Conservation (phyloP, 805 yeast genomes). For the Kodamaea sagamina region DNA sequence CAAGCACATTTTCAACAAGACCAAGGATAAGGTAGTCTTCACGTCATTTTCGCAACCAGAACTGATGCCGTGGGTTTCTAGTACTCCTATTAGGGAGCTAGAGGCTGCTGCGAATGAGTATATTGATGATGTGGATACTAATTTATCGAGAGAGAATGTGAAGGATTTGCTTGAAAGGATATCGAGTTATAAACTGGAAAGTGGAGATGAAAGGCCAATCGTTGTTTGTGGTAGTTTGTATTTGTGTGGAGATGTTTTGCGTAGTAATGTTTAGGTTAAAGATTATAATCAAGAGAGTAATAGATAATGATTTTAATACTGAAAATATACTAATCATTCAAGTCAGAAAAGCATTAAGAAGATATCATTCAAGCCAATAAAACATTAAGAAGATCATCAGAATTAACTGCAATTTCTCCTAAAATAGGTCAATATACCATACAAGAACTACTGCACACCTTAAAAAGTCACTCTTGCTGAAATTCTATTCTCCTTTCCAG, state of each 20-base stretch:
- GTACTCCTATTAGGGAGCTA: constrained; percentile 43
- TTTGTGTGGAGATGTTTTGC: constrained; percentile 42
- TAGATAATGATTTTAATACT: too few species aligned
- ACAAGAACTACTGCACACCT: too few species aligned
- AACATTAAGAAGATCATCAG: too few species aligned
- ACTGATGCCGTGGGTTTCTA: constrained; percentile 91
- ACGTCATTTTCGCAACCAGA: constrained; percentile 71
- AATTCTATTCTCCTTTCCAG: too few species aligned
- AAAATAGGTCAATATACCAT: too few species aligned
- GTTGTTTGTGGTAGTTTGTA: constrained; percentile 47
- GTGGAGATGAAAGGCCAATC: constrained; percentile 29
- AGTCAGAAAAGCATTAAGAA: too few species aligned
- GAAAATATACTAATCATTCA: too few species aligned
- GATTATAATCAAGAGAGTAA: too few species aligned
- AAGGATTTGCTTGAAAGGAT: constrained; percentile 18
- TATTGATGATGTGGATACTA: constrained; percentile 23
- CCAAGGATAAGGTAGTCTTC: constrained; percentile 58
- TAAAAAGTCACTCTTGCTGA: too few species aligned
- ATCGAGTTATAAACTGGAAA: constrained; percentile 11
- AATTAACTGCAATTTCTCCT: too few species aligned
- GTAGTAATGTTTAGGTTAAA: constrained; percentile 14
- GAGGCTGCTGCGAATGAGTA: constrained; percentile 22
- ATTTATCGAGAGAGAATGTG: constrained; percentile 15
- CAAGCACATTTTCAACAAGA: constrained; percentile 44
- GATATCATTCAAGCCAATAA: too few species aligned